Evolutionary conservation across 208 protist species (phyloP), one percentile per base, ranked within the genome.

Genomic region (Strigomonas culicis): DNA sequence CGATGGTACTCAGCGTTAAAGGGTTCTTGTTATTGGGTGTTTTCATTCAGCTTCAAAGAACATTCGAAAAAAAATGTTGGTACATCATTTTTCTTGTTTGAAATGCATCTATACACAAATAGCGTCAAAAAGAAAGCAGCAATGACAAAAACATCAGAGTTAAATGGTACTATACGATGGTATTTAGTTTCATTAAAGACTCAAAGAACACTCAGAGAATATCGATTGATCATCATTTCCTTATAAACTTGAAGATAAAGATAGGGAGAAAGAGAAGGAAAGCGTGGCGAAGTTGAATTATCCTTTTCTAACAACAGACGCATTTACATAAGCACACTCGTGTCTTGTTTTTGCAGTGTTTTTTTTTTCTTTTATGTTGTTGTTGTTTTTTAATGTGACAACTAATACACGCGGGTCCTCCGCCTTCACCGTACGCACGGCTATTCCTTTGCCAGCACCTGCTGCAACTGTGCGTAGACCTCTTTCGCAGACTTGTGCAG

Each of bases 181-280:
- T 28, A 46, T 59, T 59, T 36, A 19, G 24, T 43, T 30, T 46
- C 28, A 44, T 44, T 41, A 27, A n/a, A n/a, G 7, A 51, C 27
- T 66, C 60, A 66, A 55, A 47, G 60, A 47, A 56, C 43, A 66
- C 47, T 66, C 60, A 66, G 31, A 49, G 24, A 61, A 39, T 50
- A 49, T 61, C 56, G n/a, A 61, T 57, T 1, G 56, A 32, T 61
- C 36, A 61, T 49, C 56, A 25, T 36, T 49, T 49, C 17, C 8
- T 6, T 31, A 39, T 63, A 30, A 57, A 50, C 36, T 52, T 27
- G 27, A 43, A 64, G 44, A 13, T 31, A 51, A 51, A 7, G 25
- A 19, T 1, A 55, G 24, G 53, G 46, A 61, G 63, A 46, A 31
- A 61, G 31, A 60, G 31, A 63, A 32, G 19, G 27, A 53, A 53